These are phyloP conservation scores for Epipyxis sp. DNA, from an alignment of 108 stramenopile species.

Conservation along the genomic window DNA sequence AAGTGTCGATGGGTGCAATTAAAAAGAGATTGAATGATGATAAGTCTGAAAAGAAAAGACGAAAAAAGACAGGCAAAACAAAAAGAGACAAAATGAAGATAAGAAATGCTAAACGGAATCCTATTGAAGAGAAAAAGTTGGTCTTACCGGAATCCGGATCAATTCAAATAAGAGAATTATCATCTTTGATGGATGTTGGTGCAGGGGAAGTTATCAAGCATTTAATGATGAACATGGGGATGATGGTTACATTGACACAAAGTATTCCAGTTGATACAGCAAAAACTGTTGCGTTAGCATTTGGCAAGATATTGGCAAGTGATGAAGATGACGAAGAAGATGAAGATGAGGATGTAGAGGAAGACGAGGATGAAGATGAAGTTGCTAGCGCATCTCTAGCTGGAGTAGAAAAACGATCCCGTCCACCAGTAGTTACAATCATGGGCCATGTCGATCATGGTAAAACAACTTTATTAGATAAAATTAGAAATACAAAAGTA, in stretches of 20 bases:
- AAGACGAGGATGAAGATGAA: conserved; percentile 63
- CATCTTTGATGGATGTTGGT: not conserved
- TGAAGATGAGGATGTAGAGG: conserved; percentile 60
- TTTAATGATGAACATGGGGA: conserved; percentile 84
- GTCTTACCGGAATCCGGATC: not conserved
- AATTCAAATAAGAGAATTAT: not conserved
- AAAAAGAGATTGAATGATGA: not conserved
- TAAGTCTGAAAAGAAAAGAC: not conserved
- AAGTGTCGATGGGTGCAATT: not conserved
- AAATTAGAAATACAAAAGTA: conserved; percentile 67
- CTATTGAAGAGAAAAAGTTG: not conserved
- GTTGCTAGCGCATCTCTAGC: conserved; percentile 54
- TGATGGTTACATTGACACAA: conserved; percentile 87
- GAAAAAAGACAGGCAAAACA: not conserved
- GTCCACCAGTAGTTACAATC: conserved; percentile 88
- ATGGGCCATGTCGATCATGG: conserved; percentile 99
- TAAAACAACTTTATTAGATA: conserved; percentile 96
- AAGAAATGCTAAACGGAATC: not conserved
- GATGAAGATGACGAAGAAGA: conserved; percentile 40
- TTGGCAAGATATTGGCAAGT: conserved; percentile 62
- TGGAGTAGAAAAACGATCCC: conserved; percentile 39
- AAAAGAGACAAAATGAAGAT: not conserved
- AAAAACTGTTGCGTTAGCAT: conserved; percentile 75
- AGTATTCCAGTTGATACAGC: conserved; percentile 74
- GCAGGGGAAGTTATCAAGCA: conserved; percentile 68